Conservation (phyloP, 202 grass and related monocot species). For the Sporobolus alterniflorus region DNA sequence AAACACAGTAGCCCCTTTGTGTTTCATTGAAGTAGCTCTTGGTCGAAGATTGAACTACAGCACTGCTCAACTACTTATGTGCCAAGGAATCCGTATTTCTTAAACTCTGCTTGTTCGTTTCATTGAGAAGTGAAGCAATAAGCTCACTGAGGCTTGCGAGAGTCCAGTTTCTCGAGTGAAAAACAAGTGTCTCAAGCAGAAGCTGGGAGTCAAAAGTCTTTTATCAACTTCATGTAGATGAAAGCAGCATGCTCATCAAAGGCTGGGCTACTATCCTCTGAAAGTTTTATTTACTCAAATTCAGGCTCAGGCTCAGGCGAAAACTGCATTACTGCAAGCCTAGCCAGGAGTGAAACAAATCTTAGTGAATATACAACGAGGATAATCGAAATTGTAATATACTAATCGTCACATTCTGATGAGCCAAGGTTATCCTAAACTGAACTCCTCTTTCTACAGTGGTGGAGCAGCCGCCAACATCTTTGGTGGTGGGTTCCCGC, state of each 20-base stretch:
- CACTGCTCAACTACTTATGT: background rate
- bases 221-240: slow-evolving; percentile 10
- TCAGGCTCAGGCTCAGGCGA: background rate
- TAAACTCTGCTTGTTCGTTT: background rate
- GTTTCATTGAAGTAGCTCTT: background rate
- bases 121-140: background rate
- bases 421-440: background rate
- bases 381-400: slow-evolving; percentile 16
- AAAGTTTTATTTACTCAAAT: slow-evolving; percentile 31
- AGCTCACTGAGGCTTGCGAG: background rate
- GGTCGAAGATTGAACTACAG: background rate
- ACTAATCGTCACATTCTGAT: background rate
- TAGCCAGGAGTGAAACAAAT: slow-evolving; percentile 1
- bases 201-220: background rate
- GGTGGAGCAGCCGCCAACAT: slow-evolving; percentile 33
- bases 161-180: background rate
- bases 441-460: slow-evolving; percentile 1
- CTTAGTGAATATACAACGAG: slow-evolving; percentile 34
- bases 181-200: background rate
- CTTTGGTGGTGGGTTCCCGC: slow-evolving; percentile 91
- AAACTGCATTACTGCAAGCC: background rate
- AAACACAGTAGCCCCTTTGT: too few species aligned
- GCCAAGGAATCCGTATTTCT: background rate
- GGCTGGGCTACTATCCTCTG: slow-evolving; percentile 13
- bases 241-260: slow-evolving; percentile 12